A percentile compares a stretch with the other conserved stretches of the same genome.
Conservation (phyloP, 2,329 filamentous ascomycete species). For the Exophiala sp. region DNA sequence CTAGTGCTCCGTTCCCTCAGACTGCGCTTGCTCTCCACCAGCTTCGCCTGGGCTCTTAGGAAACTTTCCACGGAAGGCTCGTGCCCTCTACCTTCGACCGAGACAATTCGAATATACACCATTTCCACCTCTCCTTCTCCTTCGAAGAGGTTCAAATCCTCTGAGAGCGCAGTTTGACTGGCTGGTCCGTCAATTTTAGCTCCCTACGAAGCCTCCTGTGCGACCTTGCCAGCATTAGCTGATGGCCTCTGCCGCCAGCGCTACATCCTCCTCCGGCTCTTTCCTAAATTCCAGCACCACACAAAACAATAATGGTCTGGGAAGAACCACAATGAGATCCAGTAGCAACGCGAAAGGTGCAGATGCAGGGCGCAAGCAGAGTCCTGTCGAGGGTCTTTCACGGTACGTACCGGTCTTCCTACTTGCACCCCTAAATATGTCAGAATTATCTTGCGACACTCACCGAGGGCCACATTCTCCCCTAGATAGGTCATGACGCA, state of each 20-base stretch:
- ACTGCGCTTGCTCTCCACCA: constrained; percentile 7
- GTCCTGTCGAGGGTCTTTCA: constrained; percentile 24
- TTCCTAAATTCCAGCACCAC: constrained; percentile 10
- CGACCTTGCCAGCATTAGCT: constrained; percentile 25
- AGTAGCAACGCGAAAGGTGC: constrained; percentile 23
- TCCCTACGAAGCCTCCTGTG: constrained; percentile 22
- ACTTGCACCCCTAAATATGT: background rate
- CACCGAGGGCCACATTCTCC: background rate
- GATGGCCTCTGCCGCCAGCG: constrained; percentile 28
- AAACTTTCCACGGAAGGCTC: constrained; percentile 17
- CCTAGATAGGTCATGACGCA: background rate
- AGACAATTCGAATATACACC: constrained; percentile 10
- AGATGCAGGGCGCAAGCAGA: constrained; percentile 27
- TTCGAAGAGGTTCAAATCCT: constrained; percentile 2
- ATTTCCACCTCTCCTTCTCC: constrained; percentile 9
- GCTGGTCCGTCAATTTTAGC: constrained; percentile 23
- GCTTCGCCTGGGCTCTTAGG: constrained; percentile 4
- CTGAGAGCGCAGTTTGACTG: constrained; percentile 21
- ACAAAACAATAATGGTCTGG: constrained; percentile 25
- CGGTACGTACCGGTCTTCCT: constrained; percentile 11
- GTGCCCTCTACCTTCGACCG: constrained; percentile 19
- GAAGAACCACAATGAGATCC: constrained; percentile 26
- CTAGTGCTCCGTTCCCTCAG: constrained; percentile 3
- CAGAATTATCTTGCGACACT: background rate
- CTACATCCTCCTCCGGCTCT: constrained; percentile 14